Conservation (phyloP, 73 alveolate species). For the Symbiodinium natans region DNA sequence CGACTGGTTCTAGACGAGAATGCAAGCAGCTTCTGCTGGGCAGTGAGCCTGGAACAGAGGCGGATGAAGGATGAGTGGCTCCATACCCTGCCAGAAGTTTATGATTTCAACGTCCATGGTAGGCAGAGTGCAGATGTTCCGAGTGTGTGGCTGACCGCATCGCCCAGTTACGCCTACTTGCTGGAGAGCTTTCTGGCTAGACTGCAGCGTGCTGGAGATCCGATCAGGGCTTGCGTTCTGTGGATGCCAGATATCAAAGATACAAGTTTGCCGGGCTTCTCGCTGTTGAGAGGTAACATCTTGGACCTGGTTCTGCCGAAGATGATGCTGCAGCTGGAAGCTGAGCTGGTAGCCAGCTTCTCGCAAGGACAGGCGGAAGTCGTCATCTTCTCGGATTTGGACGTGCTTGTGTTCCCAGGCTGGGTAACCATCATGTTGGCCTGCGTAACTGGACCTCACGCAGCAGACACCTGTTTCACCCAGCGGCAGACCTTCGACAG, state of each 20-base stretch:
- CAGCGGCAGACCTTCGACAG: not conserved
- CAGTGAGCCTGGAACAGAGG: not conserved
- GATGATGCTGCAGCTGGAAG: not conserved
- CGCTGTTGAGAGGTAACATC: not conserved
- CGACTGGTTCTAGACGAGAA: not conserved
- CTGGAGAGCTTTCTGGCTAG: not conserved
- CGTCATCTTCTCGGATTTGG: not conserved
- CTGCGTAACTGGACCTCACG: not conserved
- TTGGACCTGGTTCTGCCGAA: not conserved
- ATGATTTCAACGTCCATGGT: not conserved
- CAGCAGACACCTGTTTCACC: not conserved
- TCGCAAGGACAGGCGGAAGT: not conserved
- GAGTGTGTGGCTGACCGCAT: not conserved
- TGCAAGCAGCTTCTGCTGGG: not conserved
- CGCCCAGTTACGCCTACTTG: not conserved
- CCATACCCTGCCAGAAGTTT: not conserved
- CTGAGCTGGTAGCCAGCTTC: not conserved
- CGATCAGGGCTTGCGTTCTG: not conserved
- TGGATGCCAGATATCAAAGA: not conserved
- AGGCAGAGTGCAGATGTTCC: not conserved
- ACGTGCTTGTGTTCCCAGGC: not conserved
- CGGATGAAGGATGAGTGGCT: not conserved
- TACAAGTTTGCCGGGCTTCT: not conserved
- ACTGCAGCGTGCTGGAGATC: not conserved
- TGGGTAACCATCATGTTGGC: not conserved